phyloP scores from a whole-genome alignment of 768 basidiomycete species.

The Megacollybia marginata region DNA sequence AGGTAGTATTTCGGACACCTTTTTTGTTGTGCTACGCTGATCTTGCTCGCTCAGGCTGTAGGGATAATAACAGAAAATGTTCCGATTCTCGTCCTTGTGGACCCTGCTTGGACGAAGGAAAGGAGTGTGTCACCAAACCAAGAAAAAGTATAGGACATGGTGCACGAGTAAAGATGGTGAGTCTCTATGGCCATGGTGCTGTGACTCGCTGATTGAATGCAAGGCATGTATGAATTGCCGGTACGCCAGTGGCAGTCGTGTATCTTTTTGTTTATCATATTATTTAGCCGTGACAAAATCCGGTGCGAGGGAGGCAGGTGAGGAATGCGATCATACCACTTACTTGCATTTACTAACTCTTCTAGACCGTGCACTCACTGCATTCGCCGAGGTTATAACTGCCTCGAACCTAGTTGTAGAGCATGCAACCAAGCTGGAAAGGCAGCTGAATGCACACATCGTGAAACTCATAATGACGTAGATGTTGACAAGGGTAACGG shows the following conservation, averaged over 20 bases:
- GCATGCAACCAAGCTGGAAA: slow-evolving; percentile 36
- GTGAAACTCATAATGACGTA: not conserved
- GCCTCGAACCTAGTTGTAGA: slow-evolving; percentile 41
- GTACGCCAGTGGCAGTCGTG: no score
- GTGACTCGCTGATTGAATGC: slow-evolving; percentile 3
- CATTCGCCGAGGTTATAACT: slow-evolving; percentile 42
- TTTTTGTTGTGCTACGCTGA: no score
- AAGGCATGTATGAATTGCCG: slow-evolving; percentile 53
- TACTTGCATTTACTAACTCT: slow-evolving; percentile 3
- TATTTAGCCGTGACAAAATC: slow-evolving; percentile 50
- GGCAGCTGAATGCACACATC: slow-evolving; percentile 40
- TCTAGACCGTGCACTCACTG: slow-evolving; percentile 44
- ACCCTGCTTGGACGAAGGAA: slow-evolving; percentile 39
- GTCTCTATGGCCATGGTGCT: slow-evolving; percentile 13
- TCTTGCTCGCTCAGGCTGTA: slow-evolving; percentile 22
- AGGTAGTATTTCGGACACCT: slow-evolving; percentile 6
- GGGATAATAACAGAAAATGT: slow-evolving; percentile 48
- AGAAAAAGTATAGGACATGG: slow-evolving; percentile 43
- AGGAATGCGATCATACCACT: slow-evolving; percentile 7
- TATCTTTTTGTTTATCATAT: no score
- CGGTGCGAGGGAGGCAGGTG: slow-evolving; percentile 55
- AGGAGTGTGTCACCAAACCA: slow-evolving; percentile 36
- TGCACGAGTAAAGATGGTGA: slow-evolving; percentile 52
- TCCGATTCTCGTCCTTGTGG: slow-evolving; percentile 53
- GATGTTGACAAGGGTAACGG: no score